Evolutionary conservation across 371 early-diverging fungal species (phyloP).

Genomic region (Saksenaea oblongispora): DNA sequence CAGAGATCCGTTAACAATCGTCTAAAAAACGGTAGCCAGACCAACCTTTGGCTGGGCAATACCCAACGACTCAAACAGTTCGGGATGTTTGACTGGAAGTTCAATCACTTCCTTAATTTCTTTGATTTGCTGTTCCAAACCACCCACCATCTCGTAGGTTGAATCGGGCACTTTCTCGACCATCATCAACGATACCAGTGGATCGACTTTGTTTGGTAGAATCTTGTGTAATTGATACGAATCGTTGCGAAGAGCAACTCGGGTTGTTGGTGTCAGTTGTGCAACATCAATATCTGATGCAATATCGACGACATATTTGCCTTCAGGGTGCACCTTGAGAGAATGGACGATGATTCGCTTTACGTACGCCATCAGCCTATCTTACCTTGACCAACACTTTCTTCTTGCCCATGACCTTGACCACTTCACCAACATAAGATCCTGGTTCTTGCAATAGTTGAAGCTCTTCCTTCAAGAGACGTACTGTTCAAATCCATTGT

Average conservation of each 20-base stretch:
- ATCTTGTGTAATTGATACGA: slow-evolving; percentile 99
- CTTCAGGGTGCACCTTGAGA: slow-evolving; percentile 95
- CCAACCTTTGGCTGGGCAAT: slow-evolving; percentile 46
- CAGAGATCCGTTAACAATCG: slow-evolving; percentile 90
- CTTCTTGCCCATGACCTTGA: slow-evolving; percentile 99
- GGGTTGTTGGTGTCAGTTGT: slow-evolving; percentile 91
- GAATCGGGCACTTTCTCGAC: slow-evolving; percentile 99
- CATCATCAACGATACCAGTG: slow-evolving; percentile 99
- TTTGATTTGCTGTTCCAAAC: slow-evolving; percentile 99
- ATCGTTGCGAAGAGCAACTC: slow-evolving; percentile 97
- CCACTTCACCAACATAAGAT: slow-evolving; percentile 98
- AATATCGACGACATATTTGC: slow-evolving; percentile 98
- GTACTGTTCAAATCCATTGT: slow-evolving; percentile 61
- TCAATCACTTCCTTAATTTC: slow-evolving; percentile 99
- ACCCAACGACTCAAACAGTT: slow-evolving; percentile 48
- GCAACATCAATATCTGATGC: slow-evolving; percentile 89
- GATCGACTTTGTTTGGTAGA: slow-evolving; percentile 99
- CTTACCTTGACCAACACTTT: slow-evolving; percentile 96
- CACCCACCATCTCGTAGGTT: slow-evolving; percentile 99
- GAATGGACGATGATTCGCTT: neutral
- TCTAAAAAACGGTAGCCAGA: slow-evolving; percentile 67
- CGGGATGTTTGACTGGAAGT: slow-evolving; percentile 92
- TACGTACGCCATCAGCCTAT: neutral
- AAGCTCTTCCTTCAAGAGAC: slow-evolving; percentile 97
- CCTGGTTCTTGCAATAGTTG: slow-evolving; percentile 97